These are phyloP conservation scores for Gracilariopsis chorda DNA, from an alignment of 23 red algal genomes.

Conservation along the genomic window DNA sequence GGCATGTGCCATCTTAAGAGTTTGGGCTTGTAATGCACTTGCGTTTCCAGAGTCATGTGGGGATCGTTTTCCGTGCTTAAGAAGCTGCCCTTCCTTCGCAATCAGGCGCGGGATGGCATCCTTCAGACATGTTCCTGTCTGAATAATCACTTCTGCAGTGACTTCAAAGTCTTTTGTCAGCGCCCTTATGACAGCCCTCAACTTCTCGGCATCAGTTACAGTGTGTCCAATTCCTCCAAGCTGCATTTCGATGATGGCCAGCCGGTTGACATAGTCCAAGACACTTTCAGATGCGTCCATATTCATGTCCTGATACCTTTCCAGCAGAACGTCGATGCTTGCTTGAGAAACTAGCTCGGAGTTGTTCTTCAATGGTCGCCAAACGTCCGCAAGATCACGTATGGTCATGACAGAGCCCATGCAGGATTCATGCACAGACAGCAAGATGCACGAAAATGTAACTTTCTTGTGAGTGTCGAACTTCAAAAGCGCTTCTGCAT, in stretches of 20 bases:
- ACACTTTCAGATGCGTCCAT: slow-evolving; percentile 3
- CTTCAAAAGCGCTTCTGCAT: too few species aligned
- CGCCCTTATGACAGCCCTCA: neutral
- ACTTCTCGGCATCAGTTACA: neutral
- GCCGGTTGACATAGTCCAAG: slow-evolving; percentile 2
- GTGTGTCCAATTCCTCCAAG: neutral
- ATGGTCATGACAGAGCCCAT: neutral
- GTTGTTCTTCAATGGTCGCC: neutral
- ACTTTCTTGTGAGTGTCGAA: neutral
- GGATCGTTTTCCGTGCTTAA: neutral
- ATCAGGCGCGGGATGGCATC: neutral
- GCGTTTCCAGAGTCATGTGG: too few species aligned
- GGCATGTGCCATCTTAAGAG: too few species aligned
- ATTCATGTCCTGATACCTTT: neutral
- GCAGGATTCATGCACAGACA: neutral
- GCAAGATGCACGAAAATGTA: neutral
- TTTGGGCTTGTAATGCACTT: neutral
- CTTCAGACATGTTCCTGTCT: neutral
- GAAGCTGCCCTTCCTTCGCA: neutral
- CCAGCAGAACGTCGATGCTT: neutral
- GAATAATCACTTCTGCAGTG: neutral
- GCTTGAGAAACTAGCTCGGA: neutral
- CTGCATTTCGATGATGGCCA: neutral
- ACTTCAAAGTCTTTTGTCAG: neutral
- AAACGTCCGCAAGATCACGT: neutral